Evolutionary conservation across 257 asterid genomes (phyloP).

Genomic region (Solanum paucissectum): DNA sequence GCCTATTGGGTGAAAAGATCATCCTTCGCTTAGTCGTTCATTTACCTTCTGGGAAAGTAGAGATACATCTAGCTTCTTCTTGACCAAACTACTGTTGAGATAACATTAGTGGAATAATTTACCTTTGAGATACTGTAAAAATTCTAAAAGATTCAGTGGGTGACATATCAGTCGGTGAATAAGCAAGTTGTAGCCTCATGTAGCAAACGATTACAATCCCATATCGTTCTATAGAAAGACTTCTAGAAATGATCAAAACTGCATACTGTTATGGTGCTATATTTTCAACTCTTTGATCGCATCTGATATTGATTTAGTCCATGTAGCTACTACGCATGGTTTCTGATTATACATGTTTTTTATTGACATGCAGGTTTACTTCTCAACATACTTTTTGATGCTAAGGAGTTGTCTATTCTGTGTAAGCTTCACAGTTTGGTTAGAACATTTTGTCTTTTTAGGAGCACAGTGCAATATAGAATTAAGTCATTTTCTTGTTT

Average conservation of each 20-base stretch:
- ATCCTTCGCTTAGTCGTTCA: background rate
- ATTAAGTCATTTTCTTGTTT: background rate
- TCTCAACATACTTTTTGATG: background rate
- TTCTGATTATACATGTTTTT: background rate
- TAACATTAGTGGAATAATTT: background rate
- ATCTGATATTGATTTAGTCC: background rate
- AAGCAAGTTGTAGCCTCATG: background rate
- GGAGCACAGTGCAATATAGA: conserved; percentile 1
- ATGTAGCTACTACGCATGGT: background rate
- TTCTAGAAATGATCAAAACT: background rate
- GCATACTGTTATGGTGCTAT: background rate
- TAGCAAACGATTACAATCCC: background rate
- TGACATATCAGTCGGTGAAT: background rate
- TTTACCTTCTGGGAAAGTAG: background rate
- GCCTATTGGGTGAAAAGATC: background rate
- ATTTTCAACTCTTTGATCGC: background rate
- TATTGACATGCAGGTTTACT: conserved; percentile 1
- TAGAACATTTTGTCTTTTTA: background rate
- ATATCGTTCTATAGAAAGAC: background rate
- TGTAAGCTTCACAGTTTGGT: background rate
- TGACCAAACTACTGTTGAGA: background rate
- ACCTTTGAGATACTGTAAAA: background rate
- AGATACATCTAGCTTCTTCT: background rate
- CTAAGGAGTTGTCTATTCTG: background rate
- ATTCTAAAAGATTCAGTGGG: background rate